These are phyloP conservation scores for Quambalaria eucalypti DNA, from an alignment of 1,284 basidiomycete species.

Conservation along the genomic window DNA sequence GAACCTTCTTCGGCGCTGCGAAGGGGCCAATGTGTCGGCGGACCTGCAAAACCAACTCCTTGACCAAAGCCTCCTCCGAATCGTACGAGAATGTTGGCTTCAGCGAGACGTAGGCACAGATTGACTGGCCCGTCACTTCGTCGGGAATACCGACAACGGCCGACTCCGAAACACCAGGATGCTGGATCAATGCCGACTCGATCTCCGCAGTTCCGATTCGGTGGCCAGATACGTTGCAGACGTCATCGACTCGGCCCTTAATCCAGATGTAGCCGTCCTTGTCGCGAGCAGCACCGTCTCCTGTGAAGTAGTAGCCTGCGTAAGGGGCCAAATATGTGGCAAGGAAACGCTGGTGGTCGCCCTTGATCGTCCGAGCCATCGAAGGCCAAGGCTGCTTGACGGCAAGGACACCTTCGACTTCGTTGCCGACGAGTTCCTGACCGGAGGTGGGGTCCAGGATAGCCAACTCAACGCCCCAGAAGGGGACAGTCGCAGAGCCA, in stretches of 20 bases:
- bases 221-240: constrained; percentile 68
- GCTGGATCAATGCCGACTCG: constrained; percentile 85
- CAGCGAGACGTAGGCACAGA: constrained; percentile 52
- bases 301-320: constrained; percentile 76
- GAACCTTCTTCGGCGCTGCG: constrained; percentile 79
- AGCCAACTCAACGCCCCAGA: constrained; percentile 86
- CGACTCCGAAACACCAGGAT: constrained; percentile 90
- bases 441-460: constrained; percentile 78
- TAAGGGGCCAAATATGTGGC: constrained; percentile 81
- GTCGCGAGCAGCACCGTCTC: constrained; percentile 89
- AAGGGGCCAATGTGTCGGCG: constrained; percentile 56
- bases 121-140: constrained; percentile 45
- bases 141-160: constrained; percentile 52
- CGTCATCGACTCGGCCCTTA: constrained; percentile 89
- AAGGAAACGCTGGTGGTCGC: constrained; percentile 81
- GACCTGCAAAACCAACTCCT: constrained; percentile 88
- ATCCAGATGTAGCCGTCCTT: constrained; percentile 84
- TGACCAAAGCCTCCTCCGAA: constrained; percentile 64
- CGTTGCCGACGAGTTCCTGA: constrained; percentile 66
- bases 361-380: constrained; percentile 85
- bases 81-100: constrained; percentile 66
- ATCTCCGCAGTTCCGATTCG: constrained; percentile 95
- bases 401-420: constrained; percentile 83
- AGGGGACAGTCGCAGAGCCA: constrained; percentile 89
- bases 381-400: constrained; percentile 87